Base-by-base conservation (phyloP, 495 filamentous ascomycete genomes). In the Sabuloglossum arenarium region DNA sequence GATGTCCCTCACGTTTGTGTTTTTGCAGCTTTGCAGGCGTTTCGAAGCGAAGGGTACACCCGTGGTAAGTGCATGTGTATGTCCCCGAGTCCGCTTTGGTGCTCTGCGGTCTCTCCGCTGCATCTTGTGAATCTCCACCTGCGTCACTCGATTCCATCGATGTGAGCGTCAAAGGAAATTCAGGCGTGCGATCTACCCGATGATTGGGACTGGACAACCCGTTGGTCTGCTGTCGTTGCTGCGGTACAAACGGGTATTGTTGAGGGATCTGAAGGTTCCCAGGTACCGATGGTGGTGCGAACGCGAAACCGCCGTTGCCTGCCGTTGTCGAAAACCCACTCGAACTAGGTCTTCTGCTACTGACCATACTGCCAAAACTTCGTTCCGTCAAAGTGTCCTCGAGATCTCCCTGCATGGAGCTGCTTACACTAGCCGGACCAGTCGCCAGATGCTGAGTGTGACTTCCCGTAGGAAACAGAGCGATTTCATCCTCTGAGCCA, bases 21-120 rank as follows among this genome's bases (percentile, higher is more conserved):
- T 88, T 90, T 66, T 96, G 87, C 25, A 98, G 77, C 65, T 88
- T 82, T 25, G 79, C 75, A 11, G 86, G 84, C 6, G 85, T 84
- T 56, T 93, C 85, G 64, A 98, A 98, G 56, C 91, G 86, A 56
- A 79, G 75, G 0, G 82, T 81, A 65, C 91, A 98, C 50, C 86
- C 86, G 66, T 89, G 87, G 62, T 95, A 93, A 14, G 87, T 93
- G 67, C 93, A 98, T 21, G 87, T 88, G 73, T 96, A 98, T 0
- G 87, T 93, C 12, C 90, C 91, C 29, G 80, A 75, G 61, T 90
- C 84, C 0, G 90, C 83, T 12, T 71, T 73, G 0, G 84, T 79
- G 31, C 80, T 73, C 1, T 67, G 63, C 3, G 87, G 86, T 46
- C 77, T 75, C 29, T 59, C 51, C 32, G 62, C 61, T 71, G 67